Evolutionary conservation across 2,329 filamentous ascomycete species (phyloP), one percentile per base, ranked within the genome.

Genomic region (Aspergillus fischeri): DNA sequence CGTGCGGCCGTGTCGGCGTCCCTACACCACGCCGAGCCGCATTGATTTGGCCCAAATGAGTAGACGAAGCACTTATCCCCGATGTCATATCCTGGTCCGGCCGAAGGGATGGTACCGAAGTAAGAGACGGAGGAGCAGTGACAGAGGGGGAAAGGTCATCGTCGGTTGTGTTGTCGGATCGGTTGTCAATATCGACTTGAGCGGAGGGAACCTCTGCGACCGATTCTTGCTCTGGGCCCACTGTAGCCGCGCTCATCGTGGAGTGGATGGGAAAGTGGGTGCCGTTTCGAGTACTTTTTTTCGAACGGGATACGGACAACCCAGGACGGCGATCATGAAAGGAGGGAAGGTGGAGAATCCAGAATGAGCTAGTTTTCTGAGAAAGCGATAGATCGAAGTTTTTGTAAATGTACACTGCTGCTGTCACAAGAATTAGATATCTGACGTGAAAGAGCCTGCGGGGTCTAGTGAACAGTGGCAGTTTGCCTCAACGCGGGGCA

Each of bases 61-160:
- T 94, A n/a, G 92, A 96, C n/a, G 86, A 92, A 6, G 88, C 78
- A 55, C 85, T 90, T 85, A 96, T 92, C 56, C 66, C 62, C 5
- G 61, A 56, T 2, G 60, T n/a, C 28, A 61, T 51, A 55, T 73
- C 65, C 48, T 58, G 61, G 14, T 62, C 61, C 9, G 67, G 61
- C 6, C 66, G 66, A 11, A 72, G 59, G 24, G 70, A 60, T 14
- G 70, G 69, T 17, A 66, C 58, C 8, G 67, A 66, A n/a, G 62
- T 44, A 49, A 64, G 54, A 47, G 54, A 53, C 48, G 56, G 57
- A 69, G 54, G 77, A 78, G 62, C 80, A 77, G 21, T 56, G 24
- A 53, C 25, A 20, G 62, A 53, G n/a, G 63, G 54, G 1, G 63
- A 63, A 32, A 61, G 51, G 50, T 66, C 65, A 27, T 60, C 63